Evolutionary conservation across 2,329 filamentous ascomycete genomes (phyloP), one percentile per base, ranked within the genome.

Genomic region (Chaetomium sp.): DNA sequence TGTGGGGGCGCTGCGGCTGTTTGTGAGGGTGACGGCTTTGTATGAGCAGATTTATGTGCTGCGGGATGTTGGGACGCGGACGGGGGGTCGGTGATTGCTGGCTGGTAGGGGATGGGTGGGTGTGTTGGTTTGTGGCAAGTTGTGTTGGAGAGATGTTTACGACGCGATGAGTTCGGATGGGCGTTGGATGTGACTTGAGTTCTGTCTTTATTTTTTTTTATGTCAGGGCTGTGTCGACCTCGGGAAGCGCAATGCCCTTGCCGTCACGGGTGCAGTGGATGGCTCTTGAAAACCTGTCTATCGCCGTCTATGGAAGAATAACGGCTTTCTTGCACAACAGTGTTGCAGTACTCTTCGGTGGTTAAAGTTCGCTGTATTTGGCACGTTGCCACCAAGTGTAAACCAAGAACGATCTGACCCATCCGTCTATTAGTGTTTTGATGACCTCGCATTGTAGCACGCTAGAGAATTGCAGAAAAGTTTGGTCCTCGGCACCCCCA

Each of bases 371-470:
- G 13, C 35, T 5, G 16, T 19, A 42, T 5, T 35, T 42, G 38
- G 38, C 38, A 42, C 13, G 38, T 16, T n/a, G 13, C n/a, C 5
- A 42, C 5, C 16, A 42, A 19, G 38, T 35, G 9, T 42, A 42
- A 42, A 16, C 38, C 38, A 42, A 42, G 38, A 42, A 42, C 38
- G 38, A 19, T n/a, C 16, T 42, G 38, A 16, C 38, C 38, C 38
- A 42, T 42, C 38, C 38, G 38, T 64, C 62, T 60, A 64, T 59
- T 56, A 55, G n/a, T 50, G 38, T 59, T 60, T 64, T 38, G 38
- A 31, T 27, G 57, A 21, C 62, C 45, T 42, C 51, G 27, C 31
- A 38, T 42, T 33, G 27, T 35, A 35, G 8, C 47, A 27, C 50
- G 62, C 53, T 61, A n/a, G 31, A 13, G 23, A 60, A 53, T 57